Percentiles rank a stretch among this genome's conserved stretches.
phyloP scores from a whole-genome alignment of 2,329 filamentous ascomycete species.

The Cryphonectria radicalis region DNA sequence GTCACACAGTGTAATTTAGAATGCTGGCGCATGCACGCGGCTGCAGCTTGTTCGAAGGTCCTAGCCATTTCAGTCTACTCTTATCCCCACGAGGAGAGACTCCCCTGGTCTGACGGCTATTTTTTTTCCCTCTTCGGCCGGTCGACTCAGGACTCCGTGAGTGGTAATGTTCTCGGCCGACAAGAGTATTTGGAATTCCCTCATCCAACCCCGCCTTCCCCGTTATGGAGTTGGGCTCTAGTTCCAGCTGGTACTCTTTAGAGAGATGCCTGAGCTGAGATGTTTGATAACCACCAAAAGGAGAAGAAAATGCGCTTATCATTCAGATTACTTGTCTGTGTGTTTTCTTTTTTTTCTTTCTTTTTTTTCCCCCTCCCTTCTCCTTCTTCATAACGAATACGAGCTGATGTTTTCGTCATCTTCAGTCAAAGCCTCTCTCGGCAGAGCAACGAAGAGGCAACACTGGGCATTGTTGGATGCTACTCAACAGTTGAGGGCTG shows the following conservation, averaged over 20 bases:
- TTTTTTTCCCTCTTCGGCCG: not conserved
- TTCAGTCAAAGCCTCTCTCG: not conserved
- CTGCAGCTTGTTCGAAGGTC: not conserved
- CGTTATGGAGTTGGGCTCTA: not conserved
- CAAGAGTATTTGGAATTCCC: not conserved
- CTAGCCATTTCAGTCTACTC: not conserved
- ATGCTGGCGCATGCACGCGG: not conserved
- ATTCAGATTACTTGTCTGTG: not conserved
- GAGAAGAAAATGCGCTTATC: not conserved
- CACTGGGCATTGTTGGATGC: not conserved
- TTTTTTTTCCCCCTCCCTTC: too few relatives aligned
- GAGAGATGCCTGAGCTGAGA: not conserved
- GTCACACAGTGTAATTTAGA: not conserved
- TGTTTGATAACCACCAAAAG: not conserved
- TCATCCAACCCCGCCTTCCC: not conserved
- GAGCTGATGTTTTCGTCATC: not conserved
- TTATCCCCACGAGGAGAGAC: not conserved
- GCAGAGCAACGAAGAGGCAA: not conserved
- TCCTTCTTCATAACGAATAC: not conserved
- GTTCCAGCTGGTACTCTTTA: not conserved
- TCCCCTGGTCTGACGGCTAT: not conserved
- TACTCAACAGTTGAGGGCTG: not conserved
- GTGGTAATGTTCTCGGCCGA: conserved; percentile 4
- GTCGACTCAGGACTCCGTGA: not conserved
- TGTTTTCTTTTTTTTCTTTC: too few relatives aligned